A percentile compares a stretch with the other conserved stretches of the same genome.
Evolutionary conservation across 148 eudicot species (phyloP).

Genomic region (Tetragonia tetragonoides): DNA sequence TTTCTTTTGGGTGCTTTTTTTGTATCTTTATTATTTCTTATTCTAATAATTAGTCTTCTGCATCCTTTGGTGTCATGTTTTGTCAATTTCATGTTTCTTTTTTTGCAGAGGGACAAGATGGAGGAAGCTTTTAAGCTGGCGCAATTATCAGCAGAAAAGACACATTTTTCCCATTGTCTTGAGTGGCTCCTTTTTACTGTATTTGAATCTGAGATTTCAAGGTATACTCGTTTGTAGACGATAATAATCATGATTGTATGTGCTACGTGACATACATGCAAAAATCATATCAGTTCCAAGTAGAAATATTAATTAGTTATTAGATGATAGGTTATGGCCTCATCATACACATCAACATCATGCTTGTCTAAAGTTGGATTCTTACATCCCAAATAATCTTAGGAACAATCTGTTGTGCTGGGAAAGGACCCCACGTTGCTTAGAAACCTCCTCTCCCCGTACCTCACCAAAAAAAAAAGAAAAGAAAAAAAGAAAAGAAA

Average conservation of each 20-base stretch:
- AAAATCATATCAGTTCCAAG: neutral
- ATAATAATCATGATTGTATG: neutral
- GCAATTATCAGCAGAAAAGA: slow-evolving; percentile 81
- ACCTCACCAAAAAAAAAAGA: neutral
- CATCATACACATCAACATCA: neutral
- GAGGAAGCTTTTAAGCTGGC: slow-evolving; percentile 93
- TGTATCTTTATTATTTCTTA: too few relatives aligned
- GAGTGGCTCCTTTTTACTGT: slow-evolving; percentile 99
- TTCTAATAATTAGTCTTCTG: too few relatives aligned
- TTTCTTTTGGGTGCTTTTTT: neutral
- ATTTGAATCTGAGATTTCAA: slow-evolving; percentile 92
- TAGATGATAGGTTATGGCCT: neutral
- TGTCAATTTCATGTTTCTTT: slow-evolving; percentile 6
- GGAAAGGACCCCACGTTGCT: neutral
- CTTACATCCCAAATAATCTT: neutral
- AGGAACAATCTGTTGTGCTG: neutral
- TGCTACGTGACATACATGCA: neutral
- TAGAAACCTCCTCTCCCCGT: neutral
- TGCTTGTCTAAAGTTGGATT: neutral
- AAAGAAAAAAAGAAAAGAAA: neutral
- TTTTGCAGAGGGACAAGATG: slow-evolving; percentile 78
- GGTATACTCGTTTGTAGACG: slow-evolving; percentile 39
- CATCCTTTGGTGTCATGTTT: slow-evolving; percentile 1
- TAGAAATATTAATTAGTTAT: neutral
- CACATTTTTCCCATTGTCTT: slow-evolving; percentile 94